These are phyloP conservation scores for Drosera capensis DNA, from an alignment of 148 eudicot genomes.

Conservation along the genomic window DNA sequence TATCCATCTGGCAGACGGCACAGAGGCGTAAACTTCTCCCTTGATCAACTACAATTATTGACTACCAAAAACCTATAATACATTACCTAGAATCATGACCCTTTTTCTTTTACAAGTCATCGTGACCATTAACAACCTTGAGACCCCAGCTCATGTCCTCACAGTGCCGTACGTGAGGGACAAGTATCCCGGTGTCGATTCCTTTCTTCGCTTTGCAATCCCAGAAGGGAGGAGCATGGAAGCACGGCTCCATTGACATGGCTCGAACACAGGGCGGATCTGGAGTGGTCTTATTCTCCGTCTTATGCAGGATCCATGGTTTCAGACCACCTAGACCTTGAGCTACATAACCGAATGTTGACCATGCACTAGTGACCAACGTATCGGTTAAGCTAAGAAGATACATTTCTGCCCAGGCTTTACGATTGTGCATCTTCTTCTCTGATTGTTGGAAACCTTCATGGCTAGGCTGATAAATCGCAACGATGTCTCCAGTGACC, in stretches of 20 bases:
- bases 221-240: slow-evolving; percentile 80
- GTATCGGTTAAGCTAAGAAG: slow-evolving; percentile 68
- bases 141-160: slow-evolving; percentile 97
- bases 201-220: slow-evolving; percentile 62
- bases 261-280: slow-evolving; percentile 68
- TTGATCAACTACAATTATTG: too few species aligned
- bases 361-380: slow-evolving; percentile 80
- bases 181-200: slow-evolving; percentile 51
- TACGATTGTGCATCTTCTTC: slow-evolving; percentile 47
- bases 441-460: slow-evolving; percentile 64
- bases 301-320: slow-evolving; percentile 85
- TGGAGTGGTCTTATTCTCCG: slow-evolving; percentile 49
- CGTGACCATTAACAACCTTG: slow-evolving; percentile 49
- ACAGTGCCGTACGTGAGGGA: slow-evolving; percentile 82
- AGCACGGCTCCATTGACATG: slow-evolving; percentile 90
- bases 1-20: too few species aligned
- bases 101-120: slow-evolving; percentile 18
- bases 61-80: too few species aligned
- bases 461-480: slow-evolving; percentile 75
- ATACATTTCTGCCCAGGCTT: slow-evolving; percentile 97
- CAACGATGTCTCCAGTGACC: slow-evolving; percentile 41
- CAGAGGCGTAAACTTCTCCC: too few species aligned
- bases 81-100: too few species aligned
- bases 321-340: slow-evolving; percentile 89
- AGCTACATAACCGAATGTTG: slow-evolving; percentile 92